Percentiles rank a stretch among this genome's conserved stretches.
Evolutionary conservation across 768 basidiomycete genomes (phyloP).

Genomic region (Daedaleopsis sinensis): DNA sequence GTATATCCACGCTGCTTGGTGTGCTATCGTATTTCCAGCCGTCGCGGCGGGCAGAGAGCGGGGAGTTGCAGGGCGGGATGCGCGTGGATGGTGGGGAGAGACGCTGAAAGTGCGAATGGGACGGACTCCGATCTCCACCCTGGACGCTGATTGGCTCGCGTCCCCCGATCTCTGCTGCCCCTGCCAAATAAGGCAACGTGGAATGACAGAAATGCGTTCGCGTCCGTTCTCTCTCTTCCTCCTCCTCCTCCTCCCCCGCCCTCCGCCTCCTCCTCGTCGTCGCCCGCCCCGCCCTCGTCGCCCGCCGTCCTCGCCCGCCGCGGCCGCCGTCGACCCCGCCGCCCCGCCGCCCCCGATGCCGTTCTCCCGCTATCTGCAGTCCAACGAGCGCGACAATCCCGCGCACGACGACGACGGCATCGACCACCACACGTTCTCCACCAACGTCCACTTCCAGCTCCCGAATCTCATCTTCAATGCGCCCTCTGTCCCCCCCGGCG

Average conservation of each 20-base stretch:
- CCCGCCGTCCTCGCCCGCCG: background rate
- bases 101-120: slow-evolving; percentile 11
- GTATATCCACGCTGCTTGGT: too few species aligned
- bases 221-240: background rate
- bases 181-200: slow-evolving; percentile 7
- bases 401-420: slow-evolving; percentile 13
- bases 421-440: slow-evolving; percentile 25
- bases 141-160: background rate
- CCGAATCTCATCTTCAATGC: slow-evolving; percentile 66
- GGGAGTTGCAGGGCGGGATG: background rate
- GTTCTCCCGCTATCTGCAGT: slow-evolving; percentile 30
- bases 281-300: slow-evolving; percentile 2
- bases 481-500: slow-evolving; percentile 68
- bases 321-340: background rate
- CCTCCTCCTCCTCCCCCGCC: slow-evolving; percentile 1
- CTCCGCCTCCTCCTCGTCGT: background rate
- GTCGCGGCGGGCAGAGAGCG: too few species aligned
- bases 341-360: slow-evolving; percentile 25
- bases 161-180: too few species aligned
- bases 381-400: slow-evolving; percentile 10
- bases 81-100: too few species aligned
- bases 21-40: too few species aligned
- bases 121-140: slow-evolving; percentile 3
- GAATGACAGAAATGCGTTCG: slow-evolving; percentile 11
- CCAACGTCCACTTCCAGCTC: slow-evolving; percentile 56